Percentiles rank a stretch among this genome's conserved stretches.
These are phyloP conservation scores for Phytophthora uliginosa DNA, from an alignment of 352 stramenopile genomes.

Conservation along the genomic window DNA sequence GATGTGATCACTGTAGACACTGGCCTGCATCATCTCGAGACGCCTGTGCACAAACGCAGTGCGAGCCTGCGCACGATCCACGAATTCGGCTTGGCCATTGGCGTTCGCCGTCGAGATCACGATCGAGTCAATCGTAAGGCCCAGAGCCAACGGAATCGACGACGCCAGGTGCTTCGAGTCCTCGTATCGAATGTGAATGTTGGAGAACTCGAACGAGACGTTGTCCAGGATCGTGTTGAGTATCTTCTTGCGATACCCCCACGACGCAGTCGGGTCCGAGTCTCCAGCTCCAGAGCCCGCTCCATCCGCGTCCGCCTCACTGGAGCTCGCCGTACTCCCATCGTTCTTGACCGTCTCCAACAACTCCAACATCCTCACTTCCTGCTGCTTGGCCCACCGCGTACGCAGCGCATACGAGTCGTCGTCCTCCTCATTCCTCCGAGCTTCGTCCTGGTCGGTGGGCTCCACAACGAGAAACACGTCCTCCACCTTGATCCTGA, in stretches of 20 bases:
- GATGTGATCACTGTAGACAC: constrained; percentile 75
- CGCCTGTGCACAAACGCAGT: constrained; percentile 87
- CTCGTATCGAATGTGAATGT: constrained; percentile 89
- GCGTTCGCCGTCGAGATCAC: constrained; percentile 80
- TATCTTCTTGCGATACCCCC: constrained; percentile 87
- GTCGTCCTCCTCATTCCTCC: constrained; percentile 37
- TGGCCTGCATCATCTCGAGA: constrained; percentile 65
- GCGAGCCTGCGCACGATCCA: constrained; percentile 80
- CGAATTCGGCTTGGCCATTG: constrained; percentile 82
- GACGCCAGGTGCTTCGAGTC: constrained; percentile 75
- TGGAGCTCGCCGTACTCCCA: constrained; percentile 18
- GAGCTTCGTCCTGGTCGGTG: constrained; percentile 61
- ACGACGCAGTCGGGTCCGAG: constrained; percentile 64
- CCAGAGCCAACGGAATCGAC: constrained; percentile 68
- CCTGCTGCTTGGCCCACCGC: constrained; percentile 86
- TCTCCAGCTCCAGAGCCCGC: constrained; percentile 2
- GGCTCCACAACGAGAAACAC: constrained; percentile 81
- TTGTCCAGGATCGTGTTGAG: constrained; percentile 89
- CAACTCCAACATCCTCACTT: constrained; percentile 81
- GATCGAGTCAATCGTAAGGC: constrained; percentile 84
- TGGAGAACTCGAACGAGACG: constrained; percentile 82
- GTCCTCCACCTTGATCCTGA: constrained; percentile 85
- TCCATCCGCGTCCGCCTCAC: constrained; percentile 22
- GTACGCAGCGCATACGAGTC: constrained; percentile 73
- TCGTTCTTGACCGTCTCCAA: constrained; percentile 78